These are phyloP conservation scores for Zea mays DNA, from an alignment of 176 grass and related monocot species.

Conservation along the genomic window DNA sequence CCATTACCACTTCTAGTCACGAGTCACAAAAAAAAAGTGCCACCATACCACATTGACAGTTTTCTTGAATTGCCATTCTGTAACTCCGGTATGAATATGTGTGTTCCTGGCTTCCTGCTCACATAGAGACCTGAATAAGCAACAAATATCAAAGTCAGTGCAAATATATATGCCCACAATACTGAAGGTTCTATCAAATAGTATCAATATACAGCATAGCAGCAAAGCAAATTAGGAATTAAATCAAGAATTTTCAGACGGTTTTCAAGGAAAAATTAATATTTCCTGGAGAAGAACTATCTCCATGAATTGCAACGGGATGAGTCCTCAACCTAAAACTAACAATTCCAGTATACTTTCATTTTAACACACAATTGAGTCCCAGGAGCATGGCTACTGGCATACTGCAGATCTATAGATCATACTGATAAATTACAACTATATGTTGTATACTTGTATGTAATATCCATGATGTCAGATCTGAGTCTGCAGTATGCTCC, in stretches of 20 bases:
- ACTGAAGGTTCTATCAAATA: neutral
- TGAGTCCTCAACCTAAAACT: neutral
- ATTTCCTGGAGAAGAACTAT: neutral
- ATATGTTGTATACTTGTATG: neutral
- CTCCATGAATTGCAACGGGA: neutral
- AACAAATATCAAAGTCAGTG: conserved; percentile 23
- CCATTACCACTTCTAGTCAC: no score
- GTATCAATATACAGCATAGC: conserved; percentile 23
- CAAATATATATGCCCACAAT: conserved; percentile 7
- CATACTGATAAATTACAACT: conserved; percentile 1
- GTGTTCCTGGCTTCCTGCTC: conserved; percentile 87
- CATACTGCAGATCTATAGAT: neutral
- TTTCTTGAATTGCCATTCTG: conserved; percentile 94
- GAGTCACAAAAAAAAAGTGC: conserved; percentile 21
- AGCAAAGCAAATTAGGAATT: neutral
- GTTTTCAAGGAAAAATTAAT: neutral
- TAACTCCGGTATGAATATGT: conserved; percentile 87
- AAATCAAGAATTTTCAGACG: neutral
- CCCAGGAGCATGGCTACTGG: neutral
- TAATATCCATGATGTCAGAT: conserved; percentile 7
- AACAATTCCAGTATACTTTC: neutral
- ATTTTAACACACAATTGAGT: neutral
- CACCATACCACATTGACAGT: conserved; percentile 94
- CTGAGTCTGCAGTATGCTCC: neutral
- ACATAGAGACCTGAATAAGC: conserved; percentile 85